Percentiles rank a stretch among this genome's conserved stretches.
phyloP scores from a whole-genome alignment of 352 stramenopile species.

The Pseudoperonospora humuli region DNA sequence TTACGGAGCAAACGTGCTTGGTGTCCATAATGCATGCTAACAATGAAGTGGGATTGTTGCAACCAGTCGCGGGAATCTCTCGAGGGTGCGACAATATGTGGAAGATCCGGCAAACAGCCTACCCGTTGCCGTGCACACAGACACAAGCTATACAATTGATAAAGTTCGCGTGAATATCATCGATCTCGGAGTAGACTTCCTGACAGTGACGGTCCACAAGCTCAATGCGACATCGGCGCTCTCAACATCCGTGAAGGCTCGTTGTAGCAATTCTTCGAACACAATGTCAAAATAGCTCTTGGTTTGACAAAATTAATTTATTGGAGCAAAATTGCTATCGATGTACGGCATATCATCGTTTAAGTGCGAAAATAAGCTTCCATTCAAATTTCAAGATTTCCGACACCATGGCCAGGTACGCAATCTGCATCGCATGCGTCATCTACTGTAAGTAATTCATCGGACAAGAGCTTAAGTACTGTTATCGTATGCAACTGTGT shows the following conservation, averaged over 20 bases:
- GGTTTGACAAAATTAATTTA: no score
- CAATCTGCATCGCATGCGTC: not conserved
- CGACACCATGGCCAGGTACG: slow-evolving; percentile 27
- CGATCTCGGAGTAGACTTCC: slow-evolving; percentile 86
- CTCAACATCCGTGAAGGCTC: slow-evolving; percentile 62
- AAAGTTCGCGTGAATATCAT: slow-evolving; percentile 89
- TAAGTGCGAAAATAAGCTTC: not conserved
- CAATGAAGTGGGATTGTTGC: slow-evolving; percentile 96
- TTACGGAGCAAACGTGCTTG: slow-evolving; percentile 85
- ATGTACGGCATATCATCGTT: no score
- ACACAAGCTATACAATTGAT: slow-evolving; percentile 94
- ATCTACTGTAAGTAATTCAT: slow-evolving; percentile 3
- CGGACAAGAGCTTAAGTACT: no score
- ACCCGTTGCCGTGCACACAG: slow-evolving; percentile 91
- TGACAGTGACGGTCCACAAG: slow-evolving; percentile 97
- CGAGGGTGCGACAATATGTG: slow-evolving; percentile 29
- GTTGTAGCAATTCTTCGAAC: no score
- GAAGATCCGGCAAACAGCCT: slow-evolving; percentile 18
- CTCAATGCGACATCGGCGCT: slow-evolving; percentile 89
- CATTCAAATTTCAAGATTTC: not conserved
- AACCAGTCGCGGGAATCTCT: slow-evolving; percentile 90
- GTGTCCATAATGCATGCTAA: slow-evolving; percentile 98
- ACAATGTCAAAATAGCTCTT: no score
- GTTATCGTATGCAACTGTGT: slow-evolving; percentile 1
- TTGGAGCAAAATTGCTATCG: no score